Base-by-base conservation (phyloP, 2,329 filamentous ascomycete species). In the Fusarium napiforme region DNA sequence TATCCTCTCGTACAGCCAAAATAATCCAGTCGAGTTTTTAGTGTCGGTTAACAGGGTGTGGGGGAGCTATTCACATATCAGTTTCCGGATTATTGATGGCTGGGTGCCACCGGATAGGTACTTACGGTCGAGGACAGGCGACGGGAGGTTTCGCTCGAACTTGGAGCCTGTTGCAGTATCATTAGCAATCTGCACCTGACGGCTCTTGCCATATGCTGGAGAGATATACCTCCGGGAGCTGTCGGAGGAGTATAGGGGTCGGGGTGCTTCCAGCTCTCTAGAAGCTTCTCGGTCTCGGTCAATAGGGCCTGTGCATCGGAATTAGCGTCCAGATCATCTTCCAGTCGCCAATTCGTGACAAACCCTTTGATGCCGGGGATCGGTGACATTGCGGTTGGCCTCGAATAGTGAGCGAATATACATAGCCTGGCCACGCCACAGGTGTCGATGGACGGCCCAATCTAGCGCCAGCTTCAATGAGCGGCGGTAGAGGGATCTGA, bases 401-500 rank as follows among this genome's bases (percentile, higher is more conserved):
- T 99, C 96, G 81, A 98, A 99, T 19, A 98, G 88, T 42, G 93
- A 95, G 78, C 96, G 92, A 79, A 99, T 97, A 83, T 99, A 98
- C 73, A 98, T 86, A 37, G 96, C 96, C 84, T 98, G 96, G 71
- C 96, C 95, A 78, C 96, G 93, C 96, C 96, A 99, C 70, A 98
- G 85, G 79, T 96, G 91, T 76, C 96, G 90, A 82, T 98, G 93
- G 72, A 98, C 95, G 65, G 94, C 91, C 96, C 96, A 99, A 86
- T 98, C 95, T 75, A 98, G 91, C 46, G 96, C 89, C 74, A 98
- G 91, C 88, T 98, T 98, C 81, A 99, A 84, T 32, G 95, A 95
- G 77, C 95, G 94, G 81, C 96, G 92, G 84, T 99, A 99, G 69
- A 99, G 92, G 46, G 90, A 92, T 76, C 90, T 92, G 69, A 26